Evolutionary conservation across 176 grass and related monocot species (phyloP).

Genomic region (Tillandsia fasciculata): DNA sequence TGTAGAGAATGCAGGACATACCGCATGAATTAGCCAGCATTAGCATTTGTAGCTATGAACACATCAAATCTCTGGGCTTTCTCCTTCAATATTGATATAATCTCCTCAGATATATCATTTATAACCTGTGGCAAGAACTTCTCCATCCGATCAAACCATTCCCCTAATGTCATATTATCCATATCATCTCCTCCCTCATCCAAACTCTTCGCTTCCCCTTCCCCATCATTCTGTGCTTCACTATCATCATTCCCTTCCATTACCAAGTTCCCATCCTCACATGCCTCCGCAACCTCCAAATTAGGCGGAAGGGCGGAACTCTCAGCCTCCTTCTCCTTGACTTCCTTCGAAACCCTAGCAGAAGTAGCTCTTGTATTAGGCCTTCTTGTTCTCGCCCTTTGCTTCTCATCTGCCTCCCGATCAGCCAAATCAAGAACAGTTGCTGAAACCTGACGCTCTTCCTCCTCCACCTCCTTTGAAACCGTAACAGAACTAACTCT

Average conservation of each 20-base stretch:
- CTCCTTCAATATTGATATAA: constrained; percentile 42
- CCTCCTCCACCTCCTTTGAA: constrained; percentile 11
- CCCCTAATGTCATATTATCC: constrained; percentile 62
- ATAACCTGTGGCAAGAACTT: too few relatives aligned
- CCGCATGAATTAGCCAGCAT: too few relatives aligned
- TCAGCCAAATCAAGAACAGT: background rate
- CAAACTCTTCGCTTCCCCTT: background rate
- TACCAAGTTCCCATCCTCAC: background rate
- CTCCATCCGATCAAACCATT: constrained; percentile 70
- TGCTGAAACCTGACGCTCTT: background rate
- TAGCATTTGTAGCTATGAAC: constrained; percentile 24
- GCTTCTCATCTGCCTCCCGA: constrained; percentile 5
- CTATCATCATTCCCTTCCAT: constrained; percentile 3
- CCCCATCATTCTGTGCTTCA: constrained; percentile 2
- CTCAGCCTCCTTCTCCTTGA: constrained; percentile 4
- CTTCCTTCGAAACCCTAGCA: constrained; percentile 16
- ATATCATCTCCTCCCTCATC: constrained; percentile 19
- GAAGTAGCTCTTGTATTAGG: constrained; percentile 19
- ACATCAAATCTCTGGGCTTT: constrained; percentile 28
- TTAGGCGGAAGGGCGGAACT: background rate
- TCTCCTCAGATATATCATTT: too few relatives aligned
- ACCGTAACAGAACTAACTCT: constrained; percentile 3
- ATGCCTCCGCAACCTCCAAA: background rate
- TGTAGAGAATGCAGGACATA: constrained; percentile 3
- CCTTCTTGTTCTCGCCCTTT: constrained; percentile 13